These are phyloP conservation scores for Dryadomyces quercus-mongolicae DNA, from an alignment of 2,329 filamentous ascomycete genomes.

Conservation along the genomic window DNA sequence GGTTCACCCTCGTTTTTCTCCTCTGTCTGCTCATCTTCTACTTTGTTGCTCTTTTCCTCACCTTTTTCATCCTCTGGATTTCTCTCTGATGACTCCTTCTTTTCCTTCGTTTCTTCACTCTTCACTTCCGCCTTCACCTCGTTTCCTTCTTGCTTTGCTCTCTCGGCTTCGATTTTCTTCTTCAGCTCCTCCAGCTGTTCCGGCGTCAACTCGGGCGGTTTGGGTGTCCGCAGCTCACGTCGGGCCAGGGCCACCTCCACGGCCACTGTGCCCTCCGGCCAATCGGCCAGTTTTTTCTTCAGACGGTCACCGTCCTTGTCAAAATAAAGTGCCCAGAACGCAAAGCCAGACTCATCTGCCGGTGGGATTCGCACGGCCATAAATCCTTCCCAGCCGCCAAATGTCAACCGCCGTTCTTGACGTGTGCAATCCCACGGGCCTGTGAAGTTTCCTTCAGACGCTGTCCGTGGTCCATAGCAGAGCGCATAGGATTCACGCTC, in stretches of 20 bases:
- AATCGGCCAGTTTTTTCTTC: constrained; percentile 24
- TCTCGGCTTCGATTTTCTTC: neutral
- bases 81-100: neutral
- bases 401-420: constrained; percentile 36
- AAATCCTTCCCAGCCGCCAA: constrained; percentile 38
- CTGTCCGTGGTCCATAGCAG: constrained; percentile 30
- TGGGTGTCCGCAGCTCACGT: constrained; percentile 28
- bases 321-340: constrained; percentile 35
- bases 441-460: constrained; percentile 29
- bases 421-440: constrained; percentile 39
- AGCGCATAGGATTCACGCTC: constrained; percentile 32
- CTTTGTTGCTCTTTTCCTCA: neutral
- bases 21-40: neutral
- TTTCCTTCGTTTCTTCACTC: neutral
- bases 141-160: neutral
- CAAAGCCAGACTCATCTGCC: constrained; percentile 21
- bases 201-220: constrained; percentile 4
- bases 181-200: constrained; percentile 4
- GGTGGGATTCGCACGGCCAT: constrained; percentile 23
- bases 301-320: constrained; percentile 33
- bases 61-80: neutral
- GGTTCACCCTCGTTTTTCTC: neutral
- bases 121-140: neutral
- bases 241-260: constrained; percentile 43
- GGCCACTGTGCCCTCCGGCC: constrained; percentile 30